Evolutionary conservation across 2,329 filamentous ascomycete genomes (phyloP).

Genomic region (Sporothrix protearum): DNA sequence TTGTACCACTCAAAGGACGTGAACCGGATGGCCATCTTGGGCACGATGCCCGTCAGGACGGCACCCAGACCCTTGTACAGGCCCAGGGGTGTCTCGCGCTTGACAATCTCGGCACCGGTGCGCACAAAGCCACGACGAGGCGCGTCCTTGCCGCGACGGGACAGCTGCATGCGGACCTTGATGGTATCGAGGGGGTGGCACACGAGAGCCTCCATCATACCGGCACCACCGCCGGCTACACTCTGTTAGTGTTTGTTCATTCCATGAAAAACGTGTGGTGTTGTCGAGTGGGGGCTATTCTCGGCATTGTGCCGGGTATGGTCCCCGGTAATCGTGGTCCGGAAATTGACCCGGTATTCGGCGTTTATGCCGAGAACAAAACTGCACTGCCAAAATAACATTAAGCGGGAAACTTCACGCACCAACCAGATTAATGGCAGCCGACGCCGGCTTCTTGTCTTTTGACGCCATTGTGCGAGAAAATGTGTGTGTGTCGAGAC

Average conservation of each 20-base stretch:
- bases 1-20: slow-evolving; percentile 97
- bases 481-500: slow-evolving; percentile 14
- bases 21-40: slow-evolving; percentile 99
- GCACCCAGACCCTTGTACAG: slow-evolving; percentile 98
- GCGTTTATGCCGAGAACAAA: not conserved
- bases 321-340: not conserved
- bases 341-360: not conserved
- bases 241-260: slow-evolving; percentile 15
- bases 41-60: slow-evolving; percentile 91
- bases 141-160: slow-evolving; percentile 76
- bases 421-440: slow-evolving; percentile 89
- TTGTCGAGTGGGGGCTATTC: not conserved
- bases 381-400: not conserved
- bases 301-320: not conserved
- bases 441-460: slow-evolving; percentile 70
- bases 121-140: slow-evolving; percentile 82
- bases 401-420: slow-evolving; percentile 39
- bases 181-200: slow-evolving; percentile 97
- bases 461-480: slow-evolving; percentile 40
- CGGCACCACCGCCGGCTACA: slow-evolving; percentile 87
- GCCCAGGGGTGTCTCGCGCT: slow-evolving; percentile 84
- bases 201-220: slow-evolving; percentile 97
- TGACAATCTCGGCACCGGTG: slow-evolving; percentile 82
- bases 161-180: slow-evolving; percentile 99
- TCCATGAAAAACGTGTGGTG: not conserved